These are phyloP conservation scores for Pyrus communis DNA, from an alignment of 306 rosid genomes.

Conservation along the genomic window DNA sequence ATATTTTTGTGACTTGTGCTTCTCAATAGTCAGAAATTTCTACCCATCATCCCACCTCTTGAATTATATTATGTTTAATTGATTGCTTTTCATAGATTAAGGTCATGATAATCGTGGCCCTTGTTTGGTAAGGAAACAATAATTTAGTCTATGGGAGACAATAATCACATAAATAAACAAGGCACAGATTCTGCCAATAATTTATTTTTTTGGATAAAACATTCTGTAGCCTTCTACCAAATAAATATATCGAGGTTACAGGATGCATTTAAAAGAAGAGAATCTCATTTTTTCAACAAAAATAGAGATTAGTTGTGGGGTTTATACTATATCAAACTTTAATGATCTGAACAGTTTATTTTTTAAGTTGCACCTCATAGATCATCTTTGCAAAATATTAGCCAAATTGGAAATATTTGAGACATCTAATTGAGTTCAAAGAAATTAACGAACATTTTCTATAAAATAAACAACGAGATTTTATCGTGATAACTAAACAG, in stretches of 20 bases:
- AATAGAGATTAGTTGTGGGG: no score
- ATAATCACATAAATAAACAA: neutral
- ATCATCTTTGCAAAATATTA: no score
- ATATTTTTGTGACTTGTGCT: neutral
- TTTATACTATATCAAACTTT: no score
- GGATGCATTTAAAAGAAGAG: no score
- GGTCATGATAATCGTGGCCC: neutral
- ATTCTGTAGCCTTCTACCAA: neutral
- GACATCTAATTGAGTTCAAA: no score
- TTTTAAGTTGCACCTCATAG: no score
- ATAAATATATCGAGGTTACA: neutral
- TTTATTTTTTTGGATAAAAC: neutral
- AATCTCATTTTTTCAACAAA: no score
- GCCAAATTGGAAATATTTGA: no score
- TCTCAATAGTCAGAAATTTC: neutral
- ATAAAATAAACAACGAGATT: no score
- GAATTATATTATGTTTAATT: neutral
- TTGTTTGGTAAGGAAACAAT: conserved; percentile 25
- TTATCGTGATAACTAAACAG: no score
- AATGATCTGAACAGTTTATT: no score
- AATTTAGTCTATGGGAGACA: neutral
- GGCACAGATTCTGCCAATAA: neutral
- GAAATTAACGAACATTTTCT: no score
- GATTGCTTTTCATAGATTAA: neutral
- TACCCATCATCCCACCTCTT: neutral